Percentiles rank a stretch among this genome's conserved stretches.
phyloP scores from a whole-genome alignment of 805 yeast genomes.

The Phaffomyces opuntiae region DNA sequence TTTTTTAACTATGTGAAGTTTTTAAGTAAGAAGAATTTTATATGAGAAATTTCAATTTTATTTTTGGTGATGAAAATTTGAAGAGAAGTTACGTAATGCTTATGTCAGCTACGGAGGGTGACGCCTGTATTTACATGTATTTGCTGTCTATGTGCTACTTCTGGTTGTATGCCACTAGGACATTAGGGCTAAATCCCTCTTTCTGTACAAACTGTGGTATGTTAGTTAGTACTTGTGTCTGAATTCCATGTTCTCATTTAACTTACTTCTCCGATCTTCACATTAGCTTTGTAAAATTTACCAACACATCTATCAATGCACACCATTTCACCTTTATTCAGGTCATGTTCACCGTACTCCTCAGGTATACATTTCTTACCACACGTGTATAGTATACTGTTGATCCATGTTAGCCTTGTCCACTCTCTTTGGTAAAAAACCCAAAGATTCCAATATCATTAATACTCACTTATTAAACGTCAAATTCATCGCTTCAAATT shows the following conservation, averaged over 20 bases:
- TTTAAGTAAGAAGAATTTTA: not conserved
- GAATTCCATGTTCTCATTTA: not conserved
- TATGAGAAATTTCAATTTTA: conserved; percentile 3
- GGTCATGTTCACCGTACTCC: conserved; percentile 80
- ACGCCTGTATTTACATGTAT: not conserved
- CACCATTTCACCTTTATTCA: conserved; percentile 74
- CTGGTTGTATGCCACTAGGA: conserved; percentile 15
- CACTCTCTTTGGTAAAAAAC: too few relatives aligned
- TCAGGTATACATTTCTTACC: conserved; percentile 72
- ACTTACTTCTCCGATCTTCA: conserved; percentile 45
- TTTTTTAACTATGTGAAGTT: too few relatives aligned
- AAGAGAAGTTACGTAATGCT: too few relatives aligned
- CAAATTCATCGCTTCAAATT: conserved; percentile 54
- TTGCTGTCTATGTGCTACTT: conserved; percentile 2
- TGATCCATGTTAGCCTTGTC: conserved; percentile 8
- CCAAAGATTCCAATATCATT: too few relatives aligned
- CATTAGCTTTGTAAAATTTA: conserved; percentile 72
- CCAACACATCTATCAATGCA: conserved; percentile 85
- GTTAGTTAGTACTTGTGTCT: conserved; percentile 7
- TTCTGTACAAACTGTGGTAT: conserved; percentile 15
- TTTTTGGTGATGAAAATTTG: conserved; percentile 13
- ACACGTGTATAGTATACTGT: conserved; percentile 54
- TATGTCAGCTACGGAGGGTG: not conserved
- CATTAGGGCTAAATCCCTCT: conserved; percentile 19
- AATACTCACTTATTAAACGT: conserved; percentile 39